These are phyloP conservation scores for Tricharina praecox DNA, from an alignment of 495 filamentous ascomycete species.

Conservation along the genomic window DNA sequence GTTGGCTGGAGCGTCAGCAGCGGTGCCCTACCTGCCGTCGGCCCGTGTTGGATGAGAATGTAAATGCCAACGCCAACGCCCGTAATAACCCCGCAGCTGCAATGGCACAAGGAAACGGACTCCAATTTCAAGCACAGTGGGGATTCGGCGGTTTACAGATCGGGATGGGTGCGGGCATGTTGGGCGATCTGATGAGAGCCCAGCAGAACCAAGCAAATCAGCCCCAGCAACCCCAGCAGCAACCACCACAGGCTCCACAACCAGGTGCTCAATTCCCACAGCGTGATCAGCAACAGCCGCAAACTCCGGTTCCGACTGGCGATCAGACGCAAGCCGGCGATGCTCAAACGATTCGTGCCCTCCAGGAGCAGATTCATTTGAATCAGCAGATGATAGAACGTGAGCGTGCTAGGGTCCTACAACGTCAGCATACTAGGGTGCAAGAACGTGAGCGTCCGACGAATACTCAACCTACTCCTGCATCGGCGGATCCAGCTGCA, in stretches of 20 bases:
- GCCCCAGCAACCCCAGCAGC: constrained; percentile 11
- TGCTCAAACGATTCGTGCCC: not conserved
- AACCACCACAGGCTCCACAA: constrained; percentile 14
- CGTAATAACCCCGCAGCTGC: constrained; percentile 2
- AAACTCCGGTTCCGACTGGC: not conserved
- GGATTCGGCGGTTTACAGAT: constrained; percentile 32
- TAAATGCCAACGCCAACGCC: constrained; percentile 22
- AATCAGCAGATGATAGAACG: not conserved
- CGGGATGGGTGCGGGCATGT: constrained; percentile 38
- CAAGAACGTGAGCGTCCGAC: not conserved
- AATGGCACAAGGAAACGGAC: constrained; percentile 6
- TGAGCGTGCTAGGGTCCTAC: not conserved
- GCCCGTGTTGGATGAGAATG: constrained; percentile 41
- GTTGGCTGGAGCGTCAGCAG: constrained; percentile 97
- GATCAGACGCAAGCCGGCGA: not conserved
- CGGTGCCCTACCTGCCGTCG: constrained; percentile 89
- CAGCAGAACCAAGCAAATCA: constrained; percentile 30
- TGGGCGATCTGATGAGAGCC: constrained; percentile 34
- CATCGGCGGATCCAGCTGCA: not conserved
- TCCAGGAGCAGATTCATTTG: not conserved
- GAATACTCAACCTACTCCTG: not conserved
- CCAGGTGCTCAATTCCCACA: constrained; percentile 20
- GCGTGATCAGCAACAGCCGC: constrained; percentile 27
- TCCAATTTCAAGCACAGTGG: constrained; percentile 20
- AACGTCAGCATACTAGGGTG: not conserved